Evolutionary conservation across 73 alveolate species (phyloP).

Genomic region (Tetrahymena borealis): DNA sequence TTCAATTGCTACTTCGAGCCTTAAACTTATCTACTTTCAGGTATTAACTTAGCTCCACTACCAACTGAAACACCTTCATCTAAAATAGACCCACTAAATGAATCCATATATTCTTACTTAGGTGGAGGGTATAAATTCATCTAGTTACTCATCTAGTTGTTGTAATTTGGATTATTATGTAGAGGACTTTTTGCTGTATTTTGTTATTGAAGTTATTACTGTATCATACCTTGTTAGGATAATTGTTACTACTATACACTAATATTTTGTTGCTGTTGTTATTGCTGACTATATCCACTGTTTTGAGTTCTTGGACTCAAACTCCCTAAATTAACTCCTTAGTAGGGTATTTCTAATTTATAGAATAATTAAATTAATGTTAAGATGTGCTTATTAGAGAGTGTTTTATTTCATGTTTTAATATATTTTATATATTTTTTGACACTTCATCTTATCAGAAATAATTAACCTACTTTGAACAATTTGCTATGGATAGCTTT

Average conservation of each 20-base stretch:
- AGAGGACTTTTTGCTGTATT: neutral
- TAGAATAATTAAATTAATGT: neutral
- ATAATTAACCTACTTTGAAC: neutral
- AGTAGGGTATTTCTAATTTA: neutral
- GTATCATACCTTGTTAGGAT: neutral
- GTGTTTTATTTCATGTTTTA: no score
- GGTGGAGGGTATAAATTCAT: neutral
- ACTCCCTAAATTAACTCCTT: neutral
- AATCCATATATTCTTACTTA: neutral
- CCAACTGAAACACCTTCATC: constrained; percentile 3
- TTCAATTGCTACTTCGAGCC: neutral
- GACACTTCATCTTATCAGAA: no score
- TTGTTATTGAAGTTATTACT: neutral
- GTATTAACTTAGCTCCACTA: neutral
- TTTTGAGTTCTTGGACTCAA: neutral
- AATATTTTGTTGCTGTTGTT: neutral
- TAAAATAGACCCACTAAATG: neutral
- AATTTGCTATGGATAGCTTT: neutral
- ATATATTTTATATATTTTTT: no score
- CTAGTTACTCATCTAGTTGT: neutral
- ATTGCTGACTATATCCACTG: neutral
- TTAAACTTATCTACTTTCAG: neutral
- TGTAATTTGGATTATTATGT: neutral
- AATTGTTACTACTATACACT: neutral
- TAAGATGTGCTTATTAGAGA: no score